A percentile compares a stretch with the other conserved stretches of the same genome.
phyloP scores from a whole-genome alignment of 768 basidiomycete species.

The Cystofilobasidium ferigula region DNA sequence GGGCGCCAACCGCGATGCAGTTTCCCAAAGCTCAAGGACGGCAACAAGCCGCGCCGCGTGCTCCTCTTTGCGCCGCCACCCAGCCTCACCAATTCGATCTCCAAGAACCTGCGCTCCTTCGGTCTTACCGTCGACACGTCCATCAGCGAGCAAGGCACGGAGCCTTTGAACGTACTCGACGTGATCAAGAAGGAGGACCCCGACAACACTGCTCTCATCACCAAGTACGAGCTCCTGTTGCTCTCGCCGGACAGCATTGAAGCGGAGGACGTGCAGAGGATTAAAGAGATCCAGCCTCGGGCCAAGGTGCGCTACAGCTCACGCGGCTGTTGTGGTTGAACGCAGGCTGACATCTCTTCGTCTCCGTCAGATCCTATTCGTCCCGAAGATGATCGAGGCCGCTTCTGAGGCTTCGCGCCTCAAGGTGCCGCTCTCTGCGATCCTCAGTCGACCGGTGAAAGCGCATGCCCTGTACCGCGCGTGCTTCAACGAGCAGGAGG shows the following conservation, averaged over 20 bases:
- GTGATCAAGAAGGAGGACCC: neutral
- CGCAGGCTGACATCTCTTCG: no score
- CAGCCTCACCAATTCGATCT: neutral
- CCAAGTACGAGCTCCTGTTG: neutral
- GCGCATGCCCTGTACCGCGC: neutral
- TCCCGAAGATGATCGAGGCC: neutral
- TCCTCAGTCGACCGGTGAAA: constrained; percentile 17
- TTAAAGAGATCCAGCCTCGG: neutral
- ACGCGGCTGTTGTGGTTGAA: no score
- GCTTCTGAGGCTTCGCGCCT: neutral
- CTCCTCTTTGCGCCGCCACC: neutral
- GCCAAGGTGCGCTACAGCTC: constrained; percentile 8
- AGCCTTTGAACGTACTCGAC: neutral
- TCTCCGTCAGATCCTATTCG: constrained; percentile 5
- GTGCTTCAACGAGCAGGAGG: neutral
- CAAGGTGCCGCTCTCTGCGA: neutral
- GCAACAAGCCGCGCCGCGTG: neutral
- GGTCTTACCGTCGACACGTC: neutral
- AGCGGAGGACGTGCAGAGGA: neutral
- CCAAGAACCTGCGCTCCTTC: neutral
- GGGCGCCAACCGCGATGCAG: no score
- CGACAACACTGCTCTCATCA: neutral
- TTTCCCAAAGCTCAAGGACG: neutral
- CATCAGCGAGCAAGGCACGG: neutral
- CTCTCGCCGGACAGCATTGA: neutral